Conservation (phyloP, 2,329 filamentous ascomycete genomes). For the Diplodia intermedia region DNA sequence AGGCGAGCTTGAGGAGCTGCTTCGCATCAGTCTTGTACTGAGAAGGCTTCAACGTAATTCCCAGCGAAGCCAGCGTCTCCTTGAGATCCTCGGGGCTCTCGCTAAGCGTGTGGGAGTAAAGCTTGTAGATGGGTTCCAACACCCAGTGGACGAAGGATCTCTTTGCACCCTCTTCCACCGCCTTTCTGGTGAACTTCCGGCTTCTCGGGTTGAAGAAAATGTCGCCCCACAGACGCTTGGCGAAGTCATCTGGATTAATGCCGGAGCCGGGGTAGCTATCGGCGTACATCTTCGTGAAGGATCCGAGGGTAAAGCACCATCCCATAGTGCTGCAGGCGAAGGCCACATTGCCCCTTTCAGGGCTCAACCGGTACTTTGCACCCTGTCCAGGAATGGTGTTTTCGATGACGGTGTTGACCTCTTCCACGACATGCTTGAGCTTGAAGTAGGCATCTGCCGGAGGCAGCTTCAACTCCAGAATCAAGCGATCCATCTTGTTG, state of each 20-base stretch:
- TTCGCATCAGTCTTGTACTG: constrained; percentile 91
- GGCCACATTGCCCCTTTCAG: constrained; percentile 97
- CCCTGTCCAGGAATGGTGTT: constrained; percentile 82
- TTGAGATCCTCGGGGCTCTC: constrained; percentile 86
- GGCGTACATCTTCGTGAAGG: constrained; percentile 95
- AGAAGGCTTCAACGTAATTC: constrained; percentile 87
- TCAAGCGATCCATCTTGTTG: constrained; percentile 97
- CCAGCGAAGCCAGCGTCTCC: constrained; percentile 76
- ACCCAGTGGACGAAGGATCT: constrained; percentile 94
- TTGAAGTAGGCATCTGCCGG: constrained; percentile 98
- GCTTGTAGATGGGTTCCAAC: constrained; percentile 95
- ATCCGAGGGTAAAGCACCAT: constrained; percentile 95
- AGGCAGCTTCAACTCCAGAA: constrained; percentile 91
- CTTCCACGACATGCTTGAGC: constrained; percentile 96
- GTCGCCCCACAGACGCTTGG: constrained; percentile 88
- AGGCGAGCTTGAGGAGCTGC: constrained; percentile 85
- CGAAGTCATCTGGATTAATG: constrained; percentile 82
- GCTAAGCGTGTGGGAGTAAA: constrained; percentile 94
- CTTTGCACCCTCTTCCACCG: constrained; percentile 78
- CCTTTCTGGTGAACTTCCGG: constrained; percentile 89
- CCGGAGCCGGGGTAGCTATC: constrained; percentile 75
- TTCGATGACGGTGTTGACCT: constrained; percentile 95
- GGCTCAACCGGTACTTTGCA: constrained; percentile 81
- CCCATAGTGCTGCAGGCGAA: constrained; percentile 93
- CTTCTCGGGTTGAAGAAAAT: constrained; percentile 93